Base-by-base conservation (phyloP, 495 filamentous ascomycete species). In the Podospora comata region DNA sequence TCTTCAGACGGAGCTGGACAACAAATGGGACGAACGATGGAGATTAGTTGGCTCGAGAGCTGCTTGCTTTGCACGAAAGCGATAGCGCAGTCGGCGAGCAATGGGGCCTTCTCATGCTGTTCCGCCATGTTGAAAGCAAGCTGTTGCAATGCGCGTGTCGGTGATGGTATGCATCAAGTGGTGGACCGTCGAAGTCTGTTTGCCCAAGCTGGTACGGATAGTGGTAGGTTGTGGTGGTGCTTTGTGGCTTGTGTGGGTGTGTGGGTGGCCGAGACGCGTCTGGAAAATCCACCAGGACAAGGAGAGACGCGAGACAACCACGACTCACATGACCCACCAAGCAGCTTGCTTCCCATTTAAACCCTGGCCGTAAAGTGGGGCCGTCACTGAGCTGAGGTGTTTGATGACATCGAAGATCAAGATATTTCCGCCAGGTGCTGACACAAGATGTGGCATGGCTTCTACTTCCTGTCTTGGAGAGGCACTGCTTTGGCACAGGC, bases 31-130 rank as follows among this genome's bases (percentile, higher is more conserved):
- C 79, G 44, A 79, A 88, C 85, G 72, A 83, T 77, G n/a, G 70
- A 60, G 27, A 84, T 82, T 56, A 78, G 68, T 18, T 66, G 67
- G n/a, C 75, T 68, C 4, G 75, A 67, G 30, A 90, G 72, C 1
- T 80, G 73, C 32, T 75, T 80, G 67, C 80, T 85, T 11, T 72
- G 72, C 23, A 85, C 77, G 66, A 87, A 82, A 28, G 74, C 74
- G 63, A 87, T 79, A 7, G 60, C 44, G 71, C 83, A 84, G 27
- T 70, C 65, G 60, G 73, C 79, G 74, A 80, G 80, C 55, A 80
- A 66, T 65, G 32, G 70, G 70, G 54, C 68, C 64, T 69, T 70
- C 13, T 70, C 34, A 23, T 39, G 68, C 34, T 27, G 23, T 65
- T 68, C 79, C n/a, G 78, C 78, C 84, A 85, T 85, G 26, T 64